Percentiles rank a stretch among this genome's conserved stretches.
Evolutionary conservation across 495 filamentous ascomycete genomes (phyloP).

Genomic region (Lindgomyces ingoldianus): DNA sequence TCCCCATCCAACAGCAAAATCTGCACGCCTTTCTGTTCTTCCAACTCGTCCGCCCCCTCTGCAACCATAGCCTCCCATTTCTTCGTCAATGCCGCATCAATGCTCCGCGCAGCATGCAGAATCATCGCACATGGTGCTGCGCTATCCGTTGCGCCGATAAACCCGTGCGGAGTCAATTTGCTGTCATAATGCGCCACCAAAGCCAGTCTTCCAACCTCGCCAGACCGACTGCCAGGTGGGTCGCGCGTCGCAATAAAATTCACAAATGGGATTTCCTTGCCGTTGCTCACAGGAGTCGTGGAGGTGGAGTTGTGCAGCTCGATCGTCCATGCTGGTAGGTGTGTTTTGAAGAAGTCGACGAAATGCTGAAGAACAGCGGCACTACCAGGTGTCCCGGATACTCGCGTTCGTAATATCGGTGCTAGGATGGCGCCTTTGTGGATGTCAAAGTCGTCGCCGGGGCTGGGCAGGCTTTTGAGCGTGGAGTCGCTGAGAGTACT

Average conservation of each 20-base stretch:
- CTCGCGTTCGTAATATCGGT: conserved; percentile 86
- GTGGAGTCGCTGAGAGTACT: conserved; percentile 71
- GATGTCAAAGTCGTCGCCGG: conserved; percentile 80
- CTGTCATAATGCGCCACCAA: conserved; percentile 96
- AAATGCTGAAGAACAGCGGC: conserved; percentile 77
- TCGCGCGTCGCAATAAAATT: conserved; percentile 91
- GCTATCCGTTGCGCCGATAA: conserved; percentile 93
- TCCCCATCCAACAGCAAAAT: conserved; percentile 92
- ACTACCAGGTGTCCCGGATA: conserved; percentile 80
- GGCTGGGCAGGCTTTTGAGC: conserved; percentile 66
- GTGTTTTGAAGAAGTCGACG: conserved; percentile 69
- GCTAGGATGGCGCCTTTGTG: conserved; percentile 70
- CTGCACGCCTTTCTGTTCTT: conserved; percentile 78
- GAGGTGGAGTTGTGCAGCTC: conserved; percentile 84
- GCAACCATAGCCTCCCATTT: conserved; percentile 76
- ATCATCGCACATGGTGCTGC: conserved; percentile 93
- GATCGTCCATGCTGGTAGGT: conserved; percentile 77
- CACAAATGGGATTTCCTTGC: conserved; percentile 74
- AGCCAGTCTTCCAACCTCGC: conserved; percentile 78
- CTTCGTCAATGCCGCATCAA: conserved; percentile 75
- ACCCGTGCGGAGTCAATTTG: conserved; percentile 77
- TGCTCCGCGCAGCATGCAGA: conserved; percentile 76
- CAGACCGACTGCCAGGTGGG: conserved; percentile 72
- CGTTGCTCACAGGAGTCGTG: conserved; percentile 72
- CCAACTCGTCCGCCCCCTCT: conserved; percentile 53